Base-by-base conservation (phyloP, 768 basidiomycete species). In the Russula emetica region DNA sequence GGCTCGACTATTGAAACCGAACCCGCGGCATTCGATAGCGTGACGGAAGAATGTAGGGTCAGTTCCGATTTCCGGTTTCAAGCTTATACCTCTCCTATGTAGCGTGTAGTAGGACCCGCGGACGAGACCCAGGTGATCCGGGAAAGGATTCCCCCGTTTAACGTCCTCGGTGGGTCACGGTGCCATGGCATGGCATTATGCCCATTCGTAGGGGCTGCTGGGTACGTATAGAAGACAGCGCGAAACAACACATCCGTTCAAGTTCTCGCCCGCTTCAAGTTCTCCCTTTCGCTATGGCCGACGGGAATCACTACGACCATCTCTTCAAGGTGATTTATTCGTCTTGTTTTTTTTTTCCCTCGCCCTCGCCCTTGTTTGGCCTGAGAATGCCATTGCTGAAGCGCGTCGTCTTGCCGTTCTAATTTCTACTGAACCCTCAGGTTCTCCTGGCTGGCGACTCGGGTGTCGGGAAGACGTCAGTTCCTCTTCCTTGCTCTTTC, bases 371-470 rank as follows among this genome's bases (percentile, higher is more conserved):
- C 42, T 42, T 18, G 3, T 2, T n/a, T 44, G 18, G 40, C 40
- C 18, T 42, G 42, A 20, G 20, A 10, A 20, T 8, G 40, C 40
- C 42, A 16, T 44, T n/a, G 18, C 42, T 44, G 18, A 44, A 44
- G 42, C 42, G 20, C 42, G 9, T n/a, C 20, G 57, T 36, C 78
- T 73, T 16, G 26, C 24, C 47, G 18, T n/a, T 45, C 26, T 22
- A 55, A n/a, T n/a, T n/a, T n/a, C n/a, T n/a, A n/a, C n/a, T n/a
- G n/a, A 28, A 14, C 20, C 14, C 38, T 64, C 36, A 98, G 96
- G 92, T 98, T 71, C 97, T 99, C 71, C 85, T 99, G 69, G 97
- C 98, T 79, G 96, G 96, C 74, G 96, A 99, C 78, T 97, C 94
- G 68, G 96, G 96, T 66, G 96, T 99, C 73, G 96, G 96, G 75